A percentile compares a stretch with the other conserved stretches of the same genome.
Conservation (phyloP, 805 yeast species). For the Jamesozyma piceae region DNA sequence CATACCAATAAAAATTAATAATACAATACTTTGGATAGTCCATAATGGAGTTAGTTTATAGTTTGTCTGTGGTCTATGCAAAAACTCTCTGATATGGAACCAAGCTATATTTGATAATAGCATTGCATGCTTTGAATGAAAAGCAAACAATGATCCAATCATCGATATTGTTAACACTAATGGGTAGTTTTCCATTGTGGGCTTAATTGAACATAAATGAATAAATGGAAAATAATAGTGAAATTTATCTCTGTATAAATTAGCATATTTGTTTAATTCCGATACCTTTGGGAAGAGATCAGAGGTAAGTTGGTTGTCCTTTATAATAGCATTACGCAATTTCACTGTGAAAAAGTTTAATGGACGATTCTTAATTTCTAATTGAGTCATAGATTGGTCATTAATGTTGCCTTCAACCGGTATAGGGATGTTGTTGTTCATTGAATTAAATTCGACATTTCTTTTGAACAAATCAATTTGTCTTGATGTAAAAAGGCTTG, state of each 20-base stretch:
- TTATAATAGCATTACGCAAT: constrained; percentile 46
- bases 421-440: background rate
- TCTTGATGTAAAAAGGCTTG: constrained; percentile 53
- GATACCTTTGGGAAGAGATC: constrained; percentile 64
- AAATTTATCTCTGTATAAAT: constrained; percentile 68
- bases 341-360: constrained; percentile 31
- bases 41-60: constrained; percentile 67
- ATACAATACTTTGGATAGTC: constrained; percentile 75
- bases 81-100: constrained; percentile 56
- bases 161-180: constrained; percentile 73
- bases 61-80: constrained; percentile 39
- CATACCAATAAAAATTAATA: constrained; percentile 75
- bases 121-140: constrained; percentile 68
- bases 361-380: background rate
- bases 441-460: constrained; percentile 9
- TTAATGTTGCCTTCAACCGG: background rate
- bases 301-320: constrained; percentile 42
- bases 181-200: constrained; percentile 49
- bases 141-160: constrained; percentile 78
- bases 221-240: constrained; percentile 57
- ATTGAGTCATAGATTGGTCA: background rate
- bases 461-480: constrained; percentile 58
- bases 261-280: constrained; percentile 68
- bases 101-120: constrained; percentile 61
- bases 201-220: constrained; percentile 54